A percentile compares a stretch with the other conserved stretches of the same genome.
Evolutionary conservation across 2,329 filamentous ascomycete species (phyloP).

Genomic region (Fusarium subglutinans): DNA sequence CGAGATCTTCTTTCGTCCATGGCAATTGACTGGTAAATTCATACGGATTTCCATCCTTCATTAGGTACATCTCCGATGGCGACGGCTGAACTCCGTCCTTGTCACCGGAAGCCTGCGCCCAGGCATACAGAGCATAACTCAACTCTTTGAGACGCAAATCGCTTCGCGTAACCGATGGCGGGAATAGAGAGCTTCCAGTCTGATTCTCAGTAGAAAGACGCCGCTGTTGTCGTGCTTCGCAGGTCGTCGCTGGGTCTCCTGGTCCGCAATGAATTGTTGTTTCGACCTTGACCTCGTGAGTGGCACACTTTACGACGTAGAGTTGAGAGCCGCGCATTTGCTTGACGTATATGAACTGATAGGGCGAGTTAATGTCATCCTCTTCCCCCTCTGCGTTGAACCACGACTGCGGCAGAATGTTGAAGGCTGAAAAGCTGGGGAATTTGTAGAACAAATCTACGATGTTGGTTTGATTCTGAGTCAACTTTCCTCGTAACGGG

Average conservation of each 20-base stretch:
- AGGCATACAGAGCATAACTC: background rate
- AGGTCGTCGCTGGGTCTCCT: background rate
- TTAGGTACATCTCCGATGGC: background rate
- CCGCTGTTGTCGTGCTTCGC: background rate
- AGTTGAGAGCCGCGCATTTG: background rate
- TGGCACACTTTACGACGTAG: background rate
- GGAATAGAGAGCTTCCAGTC: background rate
- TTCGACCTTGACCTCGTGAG: background rate
- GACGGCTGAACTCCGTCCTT: background rate
- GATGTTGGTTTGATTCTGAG: accelerated
- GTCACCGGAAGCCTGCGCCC: background rate
- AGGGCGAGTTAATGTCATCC: background rate
- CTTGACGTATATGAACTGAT: background rate
- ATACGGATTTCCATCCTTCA: background rate
- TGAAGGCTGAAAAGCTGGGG: background rate
- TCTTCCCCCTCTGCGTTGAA: background rate
- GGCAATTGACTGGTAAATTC: background rate
- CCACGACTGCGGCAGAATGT: background rate
- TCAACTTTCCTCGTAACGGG: background rate
- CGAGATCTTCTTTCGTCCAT: background rate
- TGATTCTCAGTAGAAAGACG: background rate
- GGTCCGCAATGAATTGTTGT: background rate
- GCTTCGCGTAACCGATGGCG: background rate
- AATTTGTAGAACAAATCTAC: background rate
- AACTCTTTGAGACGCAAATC: background rate